Conservation (phyloP, 306 rosid genomes). For the Corylus americana region DNA sequence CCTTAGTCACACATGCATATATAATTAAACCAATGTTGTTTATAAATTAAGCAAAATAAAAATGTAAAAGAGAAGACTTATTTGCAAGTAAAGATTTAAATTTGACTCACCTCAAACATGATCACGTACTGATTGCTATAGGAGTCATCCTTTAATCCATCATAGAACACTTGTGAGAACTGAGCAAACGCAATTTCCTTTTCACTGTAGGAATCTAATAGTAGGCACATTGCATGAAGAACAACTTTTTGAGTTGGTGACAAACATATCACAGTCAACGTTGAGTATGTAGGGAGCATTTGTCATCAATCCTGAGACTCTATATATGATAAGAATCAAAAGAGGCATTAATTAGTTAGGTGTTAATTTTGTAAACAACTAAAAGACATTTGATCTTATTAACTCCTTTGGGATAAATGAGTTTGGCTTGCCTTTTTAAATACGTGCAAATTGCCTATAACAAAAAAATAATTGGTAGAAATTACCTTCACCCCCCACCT, state of each 20-base stretch:
- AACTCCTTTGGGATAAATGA: not conserved
- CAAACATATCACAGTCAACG: conserved; percentile 74
- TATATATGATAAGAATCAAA: not conserved
- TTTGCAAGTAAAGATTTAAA: not conserved
- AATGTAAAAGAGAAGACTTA: no score
- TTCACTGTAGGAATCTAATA: conserved; percentile 42
- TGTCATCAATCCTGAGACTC: conserved; percentile 69
- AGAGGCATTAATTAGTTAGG: no score
- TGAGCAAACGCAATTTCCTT: conserved; percentile 62
- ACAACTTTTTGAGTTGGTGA: conserved; percentile 47
- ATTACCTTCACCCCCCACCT: no score
- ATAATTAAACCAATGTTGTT: no score
- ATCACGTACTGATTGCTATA: conserved; percentile 42
- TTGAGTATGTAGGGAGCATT: conserved; percentile 68
- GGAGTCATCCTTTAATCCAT: conserved; percentile 61
- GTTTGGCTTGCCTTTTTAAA: no score
- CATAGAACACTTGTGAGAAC: conserved; percentile 52
- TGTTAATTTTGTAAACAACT: no score
- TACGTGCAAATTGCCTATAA: not conserved
- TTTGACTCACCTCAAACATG: conserved; percentile 27
- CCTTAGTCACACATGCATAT: no score
- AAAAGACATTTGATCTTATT: not conserved
- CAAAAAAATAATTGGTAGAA: no score
- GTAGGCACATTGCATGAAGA: conserved; percentile 48
- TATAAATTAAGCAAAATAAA: no score